These are phyloP conservation scores for Polyplosphaeria fusca DNA, from an alignment of 495 filamentous ascomycete species.

Conservation along the genomic window DNA sequence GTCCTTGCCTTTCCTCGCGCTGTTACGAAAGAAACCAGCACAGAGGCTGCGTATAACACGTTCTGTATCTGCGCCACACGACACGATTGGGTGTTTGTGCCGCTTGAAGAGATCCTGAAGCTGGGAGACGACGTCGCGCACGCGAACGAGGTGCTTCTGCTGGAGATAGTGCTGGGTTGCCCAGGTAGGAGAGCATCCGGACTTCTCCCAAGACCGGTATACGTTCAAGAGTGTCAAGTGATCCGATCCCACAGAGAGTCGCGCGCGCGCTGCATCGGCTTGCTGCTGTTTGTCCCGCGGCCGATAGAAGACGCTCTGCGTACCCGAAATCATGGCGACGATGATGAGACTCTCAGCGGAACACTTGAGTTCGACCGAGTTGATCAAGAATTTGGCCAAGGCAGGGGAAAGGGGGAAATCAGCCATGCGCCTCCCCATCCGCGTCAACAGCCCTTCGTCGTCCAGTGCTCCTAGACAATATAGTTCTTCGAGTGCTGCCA, in stretches of 20 bases:
- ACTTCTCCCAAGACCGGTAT: constrained; percentile 90
- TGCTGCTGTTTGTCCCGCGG: constrained; percentile 95
- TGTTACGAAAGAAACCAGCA: constrained; percentile 90
- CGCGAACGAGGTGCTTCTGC: constrained; percentile 77
- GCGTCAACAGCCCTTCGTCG: constrained; percentile 91
- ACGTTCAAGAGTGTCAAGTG: constrained; percentile 94
- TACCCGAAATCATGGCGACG: constrained; percentile 79
- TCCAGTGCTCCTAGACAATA: constrained; percentile 91
- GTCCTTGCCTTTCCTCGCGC: constrained; percentile 88
- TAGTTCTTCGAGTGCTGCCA: constrained; percentile 90
- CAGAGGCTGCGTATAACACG: constrained; percentile 86
- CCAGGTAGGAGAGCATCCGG: constrained; percentile 80
- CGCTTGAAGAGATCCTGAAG: constrained; percentile 89
- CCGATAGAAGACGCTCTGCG: constrained; percentile 79
- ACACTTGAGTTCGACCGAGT: constrained; percentile 80
- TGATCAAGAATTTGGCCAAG: constrained; percentile 85
- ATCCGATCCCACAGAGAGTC: constrained; percentile 94
- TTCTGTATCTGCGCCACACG: constrained; percentile 78
- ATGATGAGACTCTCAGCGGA: constrained; percentile 92
- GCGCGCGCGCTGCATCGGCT: constrained; percentile 95
- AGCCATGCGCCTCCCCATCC: constrained; percentile 93
- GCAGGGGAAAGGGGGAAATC: constrained; percentile 94
- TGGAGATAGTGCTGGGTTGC: constrained; percentile 99
- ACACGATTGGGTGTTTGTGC: constrained; percentile 76
- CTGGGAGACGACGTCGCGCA: constrained; percentile 88